These are phyloP conservation scores for Apiospora hydei DNA, from an alignment of 2,329 filamentous ascomycete species.

Conservation along the genomic window DNA sequence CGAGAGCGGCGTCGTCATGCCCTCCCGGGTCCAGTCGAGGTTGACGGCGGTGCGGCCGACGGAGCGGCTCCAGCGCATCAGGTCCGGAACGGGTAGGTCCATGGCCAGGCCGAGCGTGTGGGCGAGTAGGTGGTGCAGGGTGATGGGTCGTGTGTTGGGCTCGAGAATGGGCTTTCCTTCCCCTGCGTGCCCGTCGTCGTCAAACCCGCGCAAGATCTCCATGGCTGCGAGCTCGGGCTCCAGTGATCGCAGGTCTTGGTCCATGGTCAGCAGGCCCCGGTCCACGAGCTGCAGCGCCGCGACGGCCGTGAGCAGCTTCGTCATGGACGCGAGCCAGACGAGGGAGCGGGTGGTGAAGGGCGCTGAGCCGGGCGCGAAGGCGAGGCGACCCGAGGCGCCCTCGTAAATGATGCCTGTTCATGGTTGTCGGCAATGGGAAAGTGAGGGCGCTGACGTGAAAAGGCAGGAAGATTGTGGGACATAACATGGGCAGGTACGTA, in stretches of 20 bases:
- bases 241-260: slow-evolving; percentile 51
- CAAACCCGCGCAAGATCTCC: slow-evolving; percentile 52
- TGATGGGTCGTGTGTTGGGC: slow-evolving; percentile 46
- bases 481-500: no score
- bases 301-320: slow-evolving; percentile 54
- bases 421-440: background rate
- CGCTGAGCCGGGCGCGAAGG: slow-evolving; percentile 37
- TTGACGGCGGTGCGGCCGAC: slow-evolving; percentile 32
- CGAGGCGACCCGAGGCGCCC: slow-evolving; percentile 22
- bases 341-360: slow-evolving; percentile 45
- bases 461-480: no score
- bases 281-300: slow-evolving; percentile 57
- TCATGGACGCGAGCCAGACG: slow-evolving; percentile 46
- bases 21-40: slow-evolving; percentile 42
- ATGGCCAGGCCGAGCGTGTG: slow-evolving; percentile 55
- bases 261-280: slow-evolving; percentile 50
- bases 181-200: slow-evolving; percentile 36
- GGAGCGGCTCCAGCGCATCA: slow-evolving; percentile 10
- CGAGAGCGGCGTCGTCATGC: slow-evolving; percentile 46
- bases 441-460: background rate
- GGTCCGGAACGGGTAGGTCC: slow-evolving; percentile 39
- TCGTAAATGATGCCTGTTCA: slow-evolving; percentile 26
- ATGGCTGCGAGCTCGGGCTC: slow-evolving; percentile 52
- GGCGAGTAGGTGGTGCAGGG: slow-evolving; percentile 53
- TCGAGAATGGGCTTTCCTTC: slow-evolving; percentile 42